A percentile compares a stretch with the other conserved stretches of the same genome.
Conservation (phyloP, 208 protist genomes). For the Acanthamoeba royreba region DNA sequence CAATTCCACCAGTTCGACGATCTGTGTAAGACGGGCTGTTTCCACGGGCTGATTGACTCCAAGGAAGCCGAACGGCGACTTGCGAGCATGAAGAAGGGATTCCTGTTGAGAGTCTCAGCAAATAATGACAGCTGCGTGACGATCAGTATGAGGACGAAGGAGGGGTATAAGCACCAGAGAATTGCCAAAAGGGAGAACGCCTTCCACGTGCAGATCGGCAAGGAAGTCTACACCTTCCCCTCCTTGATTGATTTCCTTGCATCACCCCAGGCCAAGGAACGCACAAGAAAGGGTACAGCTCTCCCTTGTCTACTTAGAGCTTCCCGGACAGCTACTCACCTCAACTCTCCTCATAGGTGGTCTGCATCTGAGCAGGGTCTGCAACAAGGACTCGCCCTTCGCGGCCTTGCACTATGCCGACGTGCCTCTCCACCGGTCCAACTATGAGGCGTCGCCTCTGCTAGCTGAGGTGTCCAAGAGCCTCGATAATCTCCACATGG, state of each 20-base stretch:
- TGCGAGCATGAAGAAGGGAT: background rate
- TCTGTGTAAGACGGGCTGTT: background rate
- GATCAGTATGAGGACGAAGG: background rate
- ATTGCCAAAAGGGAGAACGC: background rate
- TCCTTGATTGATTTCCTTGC: background rate
- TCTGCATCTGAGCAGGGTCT: background rate
- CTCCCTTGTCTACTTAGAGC: background rate
- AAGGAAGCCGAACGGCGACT: background rate
- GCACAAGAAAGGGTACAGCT: background rate
- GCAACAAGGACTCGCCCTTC: background rate
- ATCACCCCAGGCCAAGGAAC: background rate
- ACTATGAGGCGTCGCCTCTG: background rate
- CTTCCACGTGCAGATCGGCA: background rate
- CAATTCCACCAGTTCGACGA: background rate
- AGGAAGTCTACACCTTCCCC: background rate
- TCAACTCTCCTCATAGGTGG: background rate
- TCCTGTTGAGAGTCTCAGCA: background rate
- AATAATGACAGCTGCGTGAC: conserved; percentile 14
- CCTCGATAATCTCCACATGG: background rate
- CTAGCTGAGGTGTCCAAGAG: background rate
- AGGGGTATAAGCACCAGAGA: background rate
- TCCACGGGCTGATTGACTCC: background rate
- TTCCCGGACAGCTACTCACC: background rate
- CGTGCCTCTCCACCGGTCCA: background rate
- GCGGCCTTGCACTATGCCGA: background rate